Evolutionary conservation across 2,329 filamentous ascomycete species (phyloP).

Genomic region (Clarireedia sp.): DNA sequence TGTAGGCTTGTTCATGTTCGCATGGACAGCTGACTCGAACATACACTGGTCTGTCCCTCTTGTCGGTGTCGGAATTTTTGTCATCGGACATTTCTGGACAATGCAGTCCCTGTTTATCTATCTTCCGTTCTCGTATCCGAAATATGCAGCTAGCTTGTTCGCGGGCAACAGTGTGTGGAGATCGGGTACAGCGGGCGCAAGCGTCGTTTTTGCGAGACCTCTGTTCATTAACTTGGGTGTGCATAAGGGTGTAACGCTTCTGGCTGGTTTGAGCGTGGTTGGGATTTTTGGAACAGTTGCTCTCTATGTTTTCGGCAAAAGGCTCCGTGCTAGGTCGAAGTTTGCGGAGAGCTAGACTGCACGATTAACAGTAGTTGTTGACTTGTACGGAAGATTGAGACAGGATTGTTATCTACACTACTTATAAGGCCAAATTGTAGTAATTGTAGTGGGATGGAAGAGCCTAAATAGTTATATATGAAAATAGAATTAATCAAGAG

Average conservation of each 20-base stretch:
- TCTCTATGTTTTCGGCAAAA: slow-evolving; percentile 21
- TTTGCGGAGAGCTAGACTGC: slow-evolving; percentile 13
- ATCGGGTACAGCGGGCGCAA: slow-evolving; percentile 11
- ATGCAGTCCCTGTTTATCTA: slow-evolving; percentile 55
- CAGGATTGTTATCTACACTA: no score
- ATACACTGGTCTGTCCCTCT: slow-evolving; percentile 49
- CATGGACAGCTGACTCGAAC: slow-evolving; percentile 43
- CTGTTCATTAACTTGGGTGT: slow-evolving; percentile 39
- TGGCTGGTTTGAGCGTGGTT: slow-evolving; percentile 47
- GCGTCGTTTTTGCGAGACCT: no score
- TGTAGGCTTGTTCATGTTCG: slow-evolving; percentile 51
- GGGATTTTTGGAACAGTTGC: slow-evolving; percentile 44
- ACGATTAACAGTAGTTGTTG: no score
- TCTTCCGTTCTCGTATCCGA: slow-evolving; percentile 35
- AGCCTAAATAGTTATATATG: no score
- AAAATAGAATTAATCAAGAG: no score
- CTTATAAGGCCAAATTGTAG: no score
- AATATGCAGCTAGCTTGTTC: slow-evolving; percentile 44
- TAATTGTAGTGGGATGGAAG: no score
- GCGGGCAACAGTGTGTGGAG: slow-evolving; percentile 32
- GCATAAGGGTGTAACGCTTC: slow-evolving; percentile 47
- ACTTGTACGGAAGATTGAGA: no score
- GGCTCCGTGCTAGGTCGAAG: slow-evolving; percentile 23
- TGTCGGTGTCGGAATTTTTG: slow-evolving; percentile 48
- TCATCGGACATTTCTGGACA: slow-evolving; percentile 42